Base-by-base conservation (phyloP, 192 early-diverging fungal species). In the Rhizophagus prolifer region DNA sequence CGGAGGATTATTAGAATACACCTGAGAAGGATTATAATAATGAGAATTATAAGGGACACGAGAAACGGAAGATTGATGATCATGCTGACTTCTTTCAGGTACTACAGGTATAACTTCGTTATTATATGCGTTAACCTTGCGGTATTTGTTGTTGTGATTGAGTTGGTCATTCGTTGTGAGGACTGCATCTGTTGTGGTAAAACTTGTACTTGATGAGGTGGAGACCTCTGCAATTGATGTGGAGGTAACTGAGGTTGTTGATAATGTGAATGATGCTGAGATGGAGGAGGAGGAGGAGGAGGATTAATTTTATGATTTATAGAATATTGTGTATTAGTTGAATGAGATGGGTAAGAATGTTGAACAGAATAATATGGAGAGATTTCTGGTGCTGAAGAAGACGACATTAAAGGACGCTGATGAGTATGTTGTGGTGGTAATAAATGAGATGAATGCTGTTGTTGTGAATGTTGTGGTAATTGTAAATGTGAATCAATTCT, bases 1-100 rank as follows among this genome's bases (percentile, higher is more conserved):
- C 4, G 16, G 50, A 54, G 16, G 50, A 21, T 47, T 44, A 46
- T 25, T 50, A 16, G 68, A 4, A 50, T 70, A 47, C 14, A 14
- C 44, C 23, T 47, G 68, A 41, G 65, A 38, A n/a, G 36, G 30
- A 67, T n/a, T n/a, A 21, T 21, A 26, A 47, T 50, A 36, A 47
- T 10, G 67, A 47, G 25, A 26, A 61, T 47, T 70, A 47, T 38
- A 36, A 67, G 31, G 31, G 3, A 5, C n/a, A 67, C 30, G n/a
- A 9, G 31, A 19, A 36, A 2, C 30, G 9, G 34, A 41, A 67
- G 65, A 23, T 41, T 67, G 65, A 36, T 34, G 34, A n/a, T 67
- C 65, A 41, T 41, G 65, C 21, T 67, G 65, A 67, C 5, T 67
- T 67, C 65, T 67, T 67, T 38, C 65, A n/a, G 64, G 31, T 7